Percentiles rank a stretch among this genome's conserved stretches.
These are phyloP conservation scores for Dinochytrium kinnereticum DNA, from an alignment of 371 early-diverging fungal species.

Conservation along the genomic window DNA sequence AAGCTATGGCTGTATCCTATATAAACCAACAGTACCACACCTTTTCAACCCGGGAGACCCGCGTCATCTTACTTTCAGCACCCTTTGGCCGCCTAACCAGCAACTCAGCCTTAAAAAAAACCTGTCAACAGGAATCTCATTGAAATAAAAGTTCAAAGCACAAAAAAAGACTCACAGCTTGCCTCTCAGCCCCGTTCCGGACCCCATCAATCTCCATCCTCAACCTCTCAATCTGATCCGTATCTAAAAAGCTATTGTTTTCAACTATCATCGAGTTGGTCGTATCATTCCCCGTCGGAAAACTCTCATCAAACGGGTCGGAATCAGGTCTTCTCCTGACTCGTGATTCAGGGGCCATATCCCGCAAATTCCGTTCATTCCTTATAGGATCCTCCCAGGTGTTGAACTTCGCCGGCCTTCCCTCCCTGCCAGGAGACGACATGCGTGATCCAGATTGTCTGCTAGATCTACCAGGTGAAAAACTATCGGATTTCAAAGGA, in stretches of 20 bases:
- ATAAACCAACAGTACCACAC: neutral
- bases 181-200: constrained; percentile 13
- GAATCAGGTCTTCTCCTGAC: too few species aligned
- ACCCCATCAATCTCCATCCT: constrained; percentile 9
- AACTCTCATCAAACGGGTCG: too few species aligned
- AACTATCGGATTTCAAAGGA: neutral
- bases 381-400: too few species aligned
- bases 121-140: neutral
- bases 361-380: too few species aligned
- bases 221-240: constrained; percentile 25
- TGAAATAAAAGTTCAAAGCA: neutral
- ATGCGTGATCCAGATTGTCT: neutral
- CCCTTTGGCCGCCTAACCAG: neutral
- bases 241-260: constrained; percentile 31
- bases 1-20: neutral
- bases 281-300: neutral
- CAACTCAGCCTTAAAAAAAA: neutral
- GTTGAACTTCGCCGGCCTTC: too few species aligned
- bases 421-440: neutral
- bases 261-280: neutral
- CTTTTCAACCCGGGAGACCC: neutral
- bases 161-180: neutral
- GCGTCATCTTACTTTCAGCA: neutral
- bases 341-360: too few species aligned
- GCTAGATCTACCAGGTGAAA: neutral